phyloP scores from a whole-genome alignment of 495 filamentous ascomycete species.

The Neurospora tetraspora region DNA sequence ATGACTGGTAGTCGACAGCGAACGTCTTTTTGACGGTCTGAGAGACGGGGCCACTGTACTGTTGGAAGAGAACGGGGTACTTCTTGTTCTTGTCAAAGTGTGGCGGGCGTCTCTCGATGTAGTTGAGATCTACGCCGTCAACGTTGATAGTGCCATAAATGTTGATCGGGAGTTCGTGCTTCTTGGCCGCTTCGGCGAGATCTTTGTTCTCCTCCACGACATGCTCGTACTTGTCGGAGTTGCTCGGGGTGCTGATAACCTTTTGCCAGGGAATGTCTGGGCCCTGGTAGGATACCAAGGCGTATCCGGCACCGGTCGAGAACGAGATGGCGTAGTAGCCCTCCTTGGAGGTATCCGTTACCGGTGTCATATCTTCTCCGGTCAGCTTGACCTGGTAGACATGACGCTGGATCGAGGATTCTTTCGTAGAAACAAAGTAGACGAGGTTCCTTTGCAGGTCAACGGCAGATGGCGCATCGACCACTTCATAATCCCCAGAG shows the following conservation, averaged over 20 bases:
- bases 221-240: constrained; percentile 49
- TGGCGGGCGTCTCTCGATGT: constrained; percentile 81
- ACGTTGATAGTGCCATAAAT: constrained; percentile 79
- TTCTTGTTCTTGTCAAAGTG: constrained; percentile 78
- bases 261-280: constrained; percentile 89
- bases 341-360: constrained; percentile 68
- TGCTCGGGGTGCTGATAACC: constrained; percentile 72
- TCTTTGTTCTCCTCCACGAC: constrained; percentile 67
- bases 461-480: constrained; percentile 77
- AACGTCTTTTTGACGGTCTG: constrained; percentile 79
- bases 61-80: constrained; percentile 89
- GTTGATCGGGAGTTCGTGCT: constrained; percentile 74
- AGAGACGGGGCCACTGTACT: constrained; percentile 86
- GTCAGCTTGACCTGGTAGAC: constrained; percentile 75
- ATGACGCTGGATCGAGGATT: constrained; percentile 79
- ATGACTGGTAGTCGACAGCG: constrained; percentile 80
- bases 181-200: constrained; percentile 56
- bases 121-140: constrained; percentile 59
- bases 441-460: constrained; percentile 75
- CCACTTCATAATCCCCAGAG: constrained; percentile 87
- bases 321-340: constrained; percentile 85
- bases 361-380: constrained; percentile 58
- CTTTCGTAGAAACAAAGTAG: constrained; percentile 83
- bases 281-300: constrained; percentile 70
- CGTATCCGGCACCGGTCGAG: constrained; percentile 71